Conservation (phyloP, 805 yeast species). For the Schwanniomyces yamadae region DNA sequence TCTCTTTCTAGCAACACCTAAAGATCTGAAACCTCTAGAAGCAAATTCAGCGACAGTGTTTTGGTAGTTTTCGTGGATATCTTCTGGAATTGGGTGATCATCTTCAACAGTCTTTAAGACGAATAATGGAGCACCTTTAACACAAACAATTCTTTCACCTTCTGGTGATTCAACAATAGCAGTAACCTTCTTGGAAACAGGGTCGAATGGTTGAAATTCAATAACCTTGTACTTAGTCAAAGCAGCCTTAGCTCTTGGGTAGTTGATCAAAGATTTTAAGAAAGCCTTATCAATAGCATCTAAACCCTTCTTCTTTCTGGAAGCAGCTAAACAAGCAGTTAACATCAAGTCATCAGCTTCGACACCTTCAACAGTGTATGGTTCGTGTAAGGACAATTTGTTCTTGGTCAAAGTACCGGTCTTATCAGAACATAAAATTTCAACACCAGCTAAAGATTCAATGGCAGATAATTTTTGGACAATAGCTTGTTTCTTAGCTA, state of each 20-base stretch:
- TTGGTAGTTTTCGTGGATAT: conserved; percentile 89
- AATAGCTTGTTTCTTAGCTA: conserved; percentile 95
- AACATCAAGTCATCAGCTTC: conserved; percentile 94
- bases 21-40: conserved; percentile 96
- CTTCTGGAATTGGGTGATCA: conserved; percentile 95
- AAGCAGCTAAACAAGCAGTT: conserved; percentile 97
- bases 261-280: conserved; percentile 81
- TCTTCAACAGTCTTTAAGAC: conserved; percentile 95
- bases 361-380: conserved; percentile 97
- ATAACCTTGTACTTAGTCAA: conserved; percentile 90
- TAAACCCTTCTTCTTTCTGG: conserved; percentile 97
- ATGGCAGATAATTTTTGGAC: conserved; percentile 95
- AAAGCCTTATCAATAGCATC: conserved; percentile 97
- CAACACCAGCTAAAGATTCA: conserved; percentile 97
- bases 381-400: conserved; percentile 93
- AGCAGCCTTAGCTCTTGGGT: conserved; percentile 92
- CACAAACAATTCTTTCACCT: conserved; percentile 93
- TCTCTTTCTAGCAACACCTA: conserved; percentile 98
- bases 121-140: conserved; percentile 97
- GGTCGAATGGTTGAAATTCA: conserved; percentile 97
- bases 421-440: conserved; percentile 95
- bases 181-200: conserved; percentile 94
- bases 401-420: conserved; percentile 98
- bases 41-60: conserved; percentile 97
- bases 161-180: conserved; percentile 95